These are phyloP conservation scores for Cordyceps pruinosa DNA, from an alignment of 2,329 filamentous ascomycete genomes.

Conservation along the genomic window DNA sequence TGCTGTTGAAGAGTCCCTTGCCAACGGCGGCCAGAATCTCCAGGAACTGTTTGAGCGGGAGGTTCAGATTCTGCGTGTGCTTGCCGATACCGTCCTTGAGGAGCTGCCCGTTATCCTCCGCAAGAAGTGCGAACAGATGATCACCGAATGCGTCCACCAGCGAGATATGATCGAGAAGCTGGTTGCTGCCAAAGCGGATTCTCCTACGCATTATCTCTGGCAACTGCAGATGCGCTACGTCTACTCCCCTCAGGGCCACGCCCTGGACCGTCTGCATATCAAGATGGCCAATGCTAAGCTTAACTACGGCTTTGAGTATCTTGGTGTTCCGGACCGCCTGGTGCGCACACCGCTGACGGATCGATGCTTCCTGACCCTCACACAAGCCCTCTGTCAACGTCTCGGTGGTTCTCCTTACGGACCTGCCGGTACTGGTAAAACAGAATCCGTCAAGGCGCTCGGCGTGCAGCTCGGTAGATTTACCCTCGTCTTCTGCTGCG, in stretches of 20 bases:
- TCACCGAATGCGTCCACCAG: slow-evolving; percentile 98
- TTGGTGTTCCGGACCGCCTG: slow-evolving; percentile 91
- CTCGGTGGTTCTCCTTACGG: slow-evolving; percentile 96
- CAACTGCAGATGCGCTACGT: slow-evolving; percentile 95
- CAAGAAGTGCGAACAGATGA: slow-evolving; percentile 97
- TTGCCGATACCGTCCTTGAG: slow-evolving; percentile 82
- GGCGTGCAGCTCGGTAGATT: slow-evolving; percentile 95
- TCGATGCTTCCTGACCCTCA: slow-evolving; percentile 95
- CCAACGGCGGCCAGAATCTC: slow-evolving; percentile 63
- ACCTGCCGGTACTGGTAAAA: slow-evolving; percentile 96
- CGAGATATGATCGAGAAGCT: slow-evolving; percentile 88
- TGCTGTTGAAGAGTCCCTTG: slow-evolving; percentile 70
- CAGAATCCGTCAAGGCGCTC: slow-evolving; percentile 95
- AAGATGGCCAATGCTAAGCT: slow-evolving; percentile 96
- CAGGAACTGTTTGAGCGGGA: slow-evolving; percentile 70
- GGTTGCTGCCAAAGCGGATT: slow-evolving; percentile 64
- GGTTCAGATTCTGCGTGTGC: slow-evolving; percentile 74
- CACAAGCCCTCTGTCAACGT: slow-evolving; percentile 88
- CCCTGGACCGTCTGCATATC: slow-evolving; percentile 74
- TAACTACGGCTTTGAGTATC: slow-evolving; percentile 95
- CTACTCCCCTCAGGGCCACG: slow-evolving; percentile 75
- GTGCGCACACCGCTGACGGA: slow-evolving; percentile 96
- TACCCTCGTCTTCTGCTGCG: slow-evolving; percentile 97
- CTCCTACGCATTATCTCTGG: slow-evolving; percentile 82
- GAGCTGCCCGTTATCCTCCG: slow-evolving; percentile 81